Percentiles rank a stretch among this genome's conserved stretches.
These are phyloP conservation scores for Bryoerythrophyllum caledonicum DNA, from an alignment of 225 moss, liverwort and hornwort species.

Conservation along the genomic window DNA sequence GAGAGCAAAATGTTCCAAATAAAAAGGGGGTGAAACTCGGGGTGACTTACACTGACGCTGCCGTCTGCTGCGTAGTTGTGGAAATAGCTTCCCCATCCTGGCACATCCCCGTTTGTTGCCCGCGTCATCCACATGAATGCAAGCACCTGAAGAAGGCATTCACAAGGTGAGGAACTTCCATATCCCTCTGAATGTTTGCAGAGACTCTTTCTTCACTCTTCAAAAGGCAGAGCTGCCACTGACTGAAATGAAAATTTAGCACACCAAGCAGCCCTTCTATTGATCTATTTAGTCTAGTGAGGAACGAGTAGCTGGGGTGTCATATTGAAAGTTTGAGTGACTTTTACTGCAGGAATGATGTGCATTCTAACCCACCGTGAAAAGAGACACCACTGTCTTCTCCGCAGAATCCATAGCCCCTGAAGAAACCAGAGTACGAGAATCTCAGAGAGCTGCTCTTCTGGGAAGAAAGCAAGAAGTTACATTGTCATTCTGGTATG, in stretches of 20 bases:
- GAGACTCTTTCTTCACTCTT: too few species aligned
- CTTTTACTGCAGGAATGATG: neutral
- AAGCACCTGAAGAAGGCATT: constrained; percentile 29
- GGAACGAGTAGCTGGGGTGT: too few species aligned
- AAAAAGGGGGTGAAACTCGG: too few species aligned
- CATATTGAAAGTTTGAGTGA: too few species aligned
- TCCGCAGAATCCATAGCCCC: constrained; percentile 38
- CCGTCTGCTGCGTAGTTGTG: constrained; percentile 46
- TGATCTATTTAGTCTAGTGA: too few species aligned
- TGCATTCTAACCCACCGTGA: constrained; percentile 22
- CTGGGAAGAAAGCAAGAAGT: neutral
- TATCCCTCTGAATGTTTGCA: too few species aligned
- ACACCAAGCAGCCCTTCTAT: too few species aligned
- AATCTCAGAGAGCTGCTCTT: neutral
- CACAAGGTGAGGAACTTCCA: neutral
- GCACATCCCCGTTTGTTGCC: constrained; percentile 49
- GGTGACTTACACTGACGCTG: constrained; percentile 51
- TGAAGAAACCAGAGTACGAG: constrained; percentile 15
- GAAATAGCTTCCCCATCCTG: constrained; percentile 57
- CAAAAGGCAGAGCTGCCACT: too few species aligned
- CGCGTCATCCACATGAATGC: constrained; percentile 59
- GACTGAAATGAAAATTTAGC: too few species aligned
- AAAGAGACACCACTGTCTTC: constrained; percentile 46
- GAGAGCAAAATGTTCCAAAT: too few species aligned
- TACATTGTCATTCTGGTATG: neutral